Percentiles rank a stretch among this genome's conserved stretches.
phyloP scores from a whole-genome alignment of 2,329 filamentous ascomycete species.

The Rhynchosporium secalis region DNA sequence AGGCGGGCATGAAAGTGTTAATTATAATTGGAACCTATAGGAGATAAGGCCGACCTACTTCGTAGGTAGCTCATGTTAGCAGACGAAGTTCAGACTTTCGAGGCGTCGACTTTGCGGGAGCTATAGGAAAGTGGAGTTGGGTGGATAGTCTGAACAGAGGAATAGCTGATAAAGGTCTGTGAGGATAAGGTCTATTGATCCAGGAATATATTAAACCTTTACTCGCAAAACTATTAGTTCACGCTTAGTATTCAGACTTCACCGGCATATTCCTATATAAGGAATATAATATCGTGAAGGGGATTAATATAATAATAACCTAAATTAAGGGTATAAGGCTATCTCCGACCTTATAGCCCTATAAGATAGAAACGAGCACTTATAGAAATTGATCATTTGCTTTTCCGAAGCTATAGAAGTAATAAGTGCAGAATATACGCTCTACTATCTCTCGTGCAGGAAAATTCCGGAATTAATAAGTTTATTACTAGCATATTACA shows the following conservation, averaged over 20 bases:
- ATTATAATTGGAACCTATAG: conserved; percentile 41
- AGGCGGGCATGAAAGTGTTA: conserved; percentile 98
- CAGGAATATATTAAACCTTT: conserved; percentile 96
- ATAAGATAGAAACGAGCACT: conserved; percentile 97
- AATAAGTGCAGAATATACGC: conserved; percentile 97
- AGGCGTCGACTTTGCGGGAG: conserved; percentile 83
- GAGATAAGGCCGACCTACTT: conserved; percentile 9
- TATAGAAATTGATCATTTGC: conserved; percentile 97
- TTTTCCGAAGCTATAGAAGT: conserved; percentile 87
- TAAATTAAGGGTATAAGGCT: conserved; percentile 96
- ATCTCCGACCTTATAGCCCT: conserved; percentile 95
- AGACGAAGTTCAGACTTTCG: conserved; percentile 98
- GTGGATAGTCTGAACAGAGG: conserved; percentile 89
- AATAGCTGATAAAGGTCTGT: conserved; percentile 77
- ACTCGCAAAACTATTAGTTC: conserved; percentile 92
- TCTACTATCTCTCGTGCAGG: conserved; percentile 88
- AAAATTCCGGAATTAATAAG: conserved; percentile 99
- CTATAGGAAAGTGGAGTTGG: conserved; percentile 85
- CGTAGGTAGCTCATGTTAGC: conserved; percentile 90
- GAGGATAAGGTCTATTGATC: conserved; percentile 89
- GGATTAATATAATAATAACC: conserved; percentile 76
- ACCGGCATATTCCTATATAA: conserved; percentile 99
- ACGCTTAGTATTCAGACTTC: conserved; percentile 95
- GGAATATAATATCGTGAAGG: conserved; percentile 96
- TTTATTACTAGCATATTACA: conserved; percentile 99